Conservation (phyloP, 2,329 filamentous ascomycete genomes). For the Apiospora hydei region DNA sequence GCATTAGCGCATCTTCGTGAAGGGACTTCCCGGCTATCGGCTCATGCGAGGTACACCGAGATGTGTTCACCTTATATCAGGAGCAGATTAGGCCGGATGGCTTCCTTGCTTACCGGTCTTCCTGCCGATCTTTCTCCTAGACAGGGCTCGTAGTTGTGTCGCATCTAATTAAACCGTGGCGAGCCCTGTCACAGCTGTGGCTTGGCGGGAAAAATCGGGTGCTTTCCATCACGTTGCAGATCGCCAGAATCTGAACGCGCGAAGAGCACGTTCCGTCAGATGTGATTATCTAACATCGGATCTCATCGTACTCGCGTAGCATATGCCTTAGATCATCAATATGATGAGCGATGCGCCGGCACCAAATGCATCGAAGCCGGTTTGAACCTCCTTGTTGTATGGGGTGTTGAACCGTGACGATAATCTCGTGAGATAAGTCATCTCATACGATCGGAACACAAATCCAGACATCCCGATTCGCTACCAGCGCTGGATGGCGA, state of each 20-base stretch:
- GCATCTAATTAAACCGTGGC: too few relatives aligned
- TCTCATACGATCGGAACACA: background rate
- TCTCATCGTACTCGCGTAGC: background rate
- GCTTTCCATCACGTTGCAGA: background rate
- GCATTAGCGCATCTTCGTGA: background rate
- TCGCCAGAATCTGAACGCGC: background rate
- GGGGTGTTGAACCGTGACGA: too few relatives aligned
- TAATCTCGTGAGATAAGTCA: background rate
- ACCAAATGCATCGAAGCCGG: background rate
- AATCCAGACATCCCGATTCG: too few relatives aligned
- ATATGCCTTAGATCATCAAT: background rate
- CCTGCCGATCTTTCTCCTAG: too few relatives aligned
- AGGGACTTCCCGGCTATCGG: background rate
- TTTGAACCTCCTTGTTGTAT: background rate
- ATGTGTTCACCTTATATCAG: background rate
- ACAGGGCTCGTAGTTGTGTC: too few relatives aligned
- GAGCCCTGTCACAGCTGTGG: background rate
- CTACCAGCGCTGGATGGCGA: too few relatives aligned
- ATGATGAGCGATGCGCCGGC: background rate
- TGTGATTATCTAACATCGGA: background rate
- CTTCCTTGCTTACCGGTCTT: background rate
- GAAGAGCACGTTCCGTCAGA: too few relatives aligned
- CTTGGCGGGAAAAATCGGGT: background rate
- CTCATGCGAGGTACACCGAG: background rate
- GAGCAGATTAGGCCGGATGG: background rate